Evolutionary conservation across 2,329 filamentous ascomycete genomes (phyloP).

Genomic region (Chalaropsis thielavioides): DNA sequence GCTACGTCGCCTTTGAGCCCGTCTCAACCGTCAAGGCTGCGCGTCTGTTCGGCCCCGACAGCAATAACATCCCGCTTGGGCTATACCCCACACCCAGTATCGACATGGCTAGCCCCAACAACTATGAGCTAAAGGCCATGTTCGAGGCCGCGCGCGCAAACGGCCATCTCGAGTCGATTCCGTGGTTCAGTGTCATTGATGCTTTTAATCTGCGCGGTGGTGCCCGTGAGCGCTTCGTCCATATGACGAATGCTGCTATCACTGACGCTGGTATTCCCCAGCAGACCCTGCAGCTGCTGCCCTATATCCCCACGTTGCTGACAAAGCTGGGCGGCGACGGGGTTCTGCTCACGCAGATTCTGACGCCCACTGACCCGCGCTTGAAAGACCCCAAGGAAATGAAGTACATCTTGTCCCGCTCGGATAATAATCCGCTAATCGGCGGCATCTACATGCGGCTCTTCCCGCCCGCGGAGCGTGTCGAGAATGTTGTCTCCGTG

Average conservation of each 20-base stretch:
- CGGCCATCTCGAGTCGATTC: slow-evolving; percentile 51
- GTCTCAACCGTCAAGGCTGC: slow-evolving; percentile 70
- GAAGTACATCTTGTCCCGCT: slow-evolving; percentile 57
- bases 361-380: slow-evolving; percentile 52
- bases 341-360: slow-evolving; percentile 58
- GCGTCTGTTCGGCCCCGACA: slow-evolving; percentile 43
- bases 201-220: slow-evolving; percentile 59
- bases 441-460: slow-evolving; percentile 72
- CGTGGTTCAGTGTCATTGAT: slow-evolving; percentile 73
- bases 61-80: slow-evolving; percentile 27
- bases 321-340: slow-evolving; percentile 69
- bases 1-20: slow-evolving; percentile 67
- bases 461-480: slow-evolving; percentile 50
- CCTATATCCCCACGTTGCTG: slow-evolving; percentile 71
- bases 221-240: slow-evolving; percentile 56
- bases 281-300: slow-evolving; percentile 69
- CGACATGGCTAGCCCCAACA: slow-evolving; percentile 69
- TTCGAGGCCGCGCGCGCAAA: slow-evolving; percentile 52
- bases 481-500: slow-evolving; percentile 58
- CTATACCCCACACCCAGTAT: slow-evolving; percentile 50
- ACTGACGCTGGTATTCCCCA: slow-evolving; percentile 73
- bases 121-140: slow-evolving; percentile 67
- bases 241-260: slow-evolving; percentile 49
- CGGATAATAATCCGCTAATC: slow-evolving; percentile 36
- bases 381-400: slow-evolving; percentile 48